phyloP scores from a whole-genome alignment of 192 early-diverging fungal genomes.

The Geranomyces variabilis region DNA sequence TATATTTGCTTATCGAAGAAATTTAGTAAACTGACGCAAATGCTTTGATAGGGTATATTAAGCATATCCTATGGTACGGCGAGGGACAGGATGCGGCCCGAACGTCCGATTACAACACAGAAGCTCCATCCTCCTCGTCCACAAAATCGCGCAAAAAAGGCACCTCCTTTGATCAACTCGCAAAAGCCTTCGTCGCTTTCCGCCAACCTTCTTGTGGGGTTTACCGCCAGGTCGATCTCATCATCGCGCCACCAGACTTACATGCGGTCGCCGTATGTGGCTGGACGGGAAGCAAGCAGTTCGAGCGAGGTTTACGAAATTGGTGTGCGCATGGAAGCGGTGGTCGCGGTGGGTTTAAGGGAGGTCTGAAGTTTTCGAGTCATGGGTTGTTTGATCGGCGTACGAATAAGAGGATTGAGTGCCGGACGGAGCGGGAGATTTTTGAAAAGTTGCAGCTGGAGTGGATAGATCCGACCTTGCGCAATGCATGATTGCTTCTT shows the following conservation, averaged over 20 bases:
- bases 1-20: neutral
- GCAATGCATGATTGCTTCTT: constrained; percentile 33
- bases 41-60: constrained; percentile 19
- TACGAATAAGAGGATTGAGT: constrained; percentile 29
- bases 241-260: constrained; percentile 29
- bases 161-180: constrained; percentile 20
- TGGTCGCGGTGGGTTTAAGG: neutral
- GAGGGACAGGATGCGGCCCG: constrained; percentile 11
- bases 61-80: constrained; percentile 33
- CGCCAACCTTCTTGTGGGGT: constrained; percentile 29
- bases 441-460: constrained; percentile 34
- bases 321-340: constrained; percentile 23
- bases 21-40: too few relatives aligned
- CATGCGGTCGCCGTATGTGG: constrained; percentile 21
- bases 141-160: neutral
- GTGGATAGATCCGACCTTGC: constrained; percentile 24
- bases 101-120: constrained; percentile 15
- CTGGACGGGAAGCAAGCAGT: constrained; percentile 37
- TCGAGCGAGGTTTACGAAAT: constrained; percentile 35
- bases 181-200: constrained; percentile 30
- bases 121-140: too few relatives aligned
- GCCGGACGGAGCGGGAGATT: constrained; percentile 29
- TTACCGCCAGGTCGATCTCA: constrained; percentile 41
- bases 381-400: constrained; percentile 38
- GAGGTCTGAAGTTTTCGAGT: constrained; percentile 28